Evolutionary conservation across 352 stramenopile genomes (phyloP).

Genomic region (Phytophthora chlamydospora): DNA sequence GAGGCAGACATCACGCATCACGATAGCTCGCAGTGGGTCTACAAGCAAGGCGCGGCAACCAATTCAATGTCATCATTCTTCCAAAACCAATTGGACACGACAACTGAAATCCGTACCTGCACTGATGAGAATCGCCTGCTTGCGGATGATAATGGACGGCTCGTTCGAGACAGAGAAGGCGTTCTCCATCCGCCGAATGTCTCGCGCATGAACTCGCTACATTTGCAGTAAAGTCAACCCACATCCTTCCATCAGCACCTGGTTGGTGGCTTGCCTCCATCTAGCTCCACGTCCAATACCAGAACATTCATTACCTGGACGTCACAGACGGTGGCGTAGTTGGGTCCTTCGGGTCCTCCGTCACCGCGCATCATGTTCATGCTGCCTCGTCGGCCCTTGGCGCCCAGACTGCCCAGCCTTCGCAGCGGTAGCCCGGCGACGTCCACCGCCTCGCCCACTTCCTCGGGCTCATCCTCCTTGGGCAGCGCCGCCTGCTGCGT

Average conservation of each 20-base stretch:
- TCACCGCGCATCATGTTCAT: conserved; percentile 29
- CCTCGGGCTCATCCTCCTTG: conserved; percentile 23
- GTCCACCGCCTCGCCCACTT: conserved; percentile 21
- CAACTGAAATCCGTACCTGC: conserved; percentile 38
- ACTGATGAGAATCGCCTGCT: conserved; percentile 83
- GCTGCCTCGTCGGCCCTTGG: conserved; percentile 30
- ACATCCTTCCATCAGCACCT: background rate
- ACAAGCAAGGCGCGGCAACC: background rate
- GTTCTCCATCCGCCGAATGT: conserved; percentile 79
- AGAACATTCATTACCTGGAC: conserved; percentile 35
- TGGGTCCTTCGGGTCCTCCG: conserved; percentile 18
- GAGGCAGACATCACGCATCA: conserved; percentile 71
- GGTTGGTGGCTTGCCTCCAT: too few relatives aligned
- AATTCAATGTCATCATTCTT: conserved; percentile 2
- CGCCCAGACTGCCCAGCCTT: conserved; percentile 25
- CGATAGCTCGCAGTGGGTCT: conserved; percentile 76
- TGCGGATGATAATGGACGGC: conserved; percentile 74
- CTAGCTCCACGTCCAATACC: too few relatives aligned
- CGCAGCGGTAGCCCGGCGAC: conserved; percentile 16
- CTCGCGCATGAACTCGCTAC: conserved; percentile 72
- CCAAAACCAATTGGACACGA: background rate
- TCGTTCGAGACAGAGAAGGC: conserved; percentile 79
- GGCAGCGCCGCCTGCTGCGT: conserved; percentile 53
- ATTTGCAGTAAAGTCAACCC: conserved; percentile 4
- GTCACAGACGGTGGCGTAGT: conserved; percentile 46